These are phyloP conservation scores for Lachancea lanzarotensis DNA, from an alignment of 805 yeast species.

Conservation along the genomic window DNA sequence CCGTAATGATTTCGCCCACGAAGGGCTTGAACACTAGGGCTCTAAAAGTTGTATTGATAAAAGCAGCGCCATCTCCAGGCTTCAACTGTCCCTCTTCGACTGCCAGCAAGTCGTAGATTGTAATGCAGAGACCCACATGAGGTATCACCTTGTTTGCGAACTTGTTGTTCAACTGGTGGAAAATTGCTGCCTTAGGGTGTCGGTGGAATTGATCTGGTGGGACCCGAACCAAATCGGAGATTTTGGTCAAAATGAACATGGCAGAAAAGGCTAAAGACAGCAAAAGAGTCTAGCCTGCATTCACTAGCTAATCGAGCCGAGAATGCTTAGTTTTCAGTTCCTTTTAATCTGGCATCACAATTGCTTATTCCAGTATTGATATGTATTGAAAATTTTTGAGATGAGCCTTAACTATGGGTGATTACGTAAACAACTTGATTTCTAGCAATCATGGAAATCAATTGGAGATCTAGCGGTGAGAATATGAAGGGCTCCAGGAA, in stretches of 20 bases:
- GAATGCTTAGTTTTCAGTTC: background rate
- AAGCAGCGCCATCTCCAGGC: slow-evolving; percentile 93
- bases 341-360: too few species aligned
- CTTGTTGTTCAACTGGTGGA: slow-evolving; percentile 75
- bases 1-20: slow-evolving; percentile 85
- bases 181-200: slow-evolving; percentile 65
- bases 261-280: background rate
- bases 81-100: slow-evolving; percentile 82
- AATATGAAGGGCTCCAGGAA: background rate
- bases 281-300: background rate
- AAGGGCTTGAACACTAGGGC: slow-evolving; percentile 86
- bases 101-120: slow-evolving; percentile 76
- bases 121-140: slow-evolving; percentile 75
- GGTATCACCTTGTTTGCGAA: slow-evolving; percentile 81
- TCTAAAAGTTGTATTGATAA: slow-evolving; percentile 66
- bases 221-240: slow-evolving; percentile 79
- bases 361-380: background rate
- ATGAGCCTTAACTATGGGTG: slow-evolving; percentile 3
- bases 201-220: slow-evolving; percentile 79
- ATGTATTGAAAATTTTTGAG: slow-evolving; percentile 7
- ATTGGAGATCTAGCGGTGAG: too few species aligned
- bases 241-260: slow-evolving; percentile 80
- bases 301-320: background rate
- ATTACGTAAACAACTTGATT: slow-evolving; percentile 3
- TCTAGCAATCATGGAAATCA: too few species aligned